Evolutionary conservation across 2,329 filamentous ascomycete species (phyloP), one percentile per base, ranked within the genome.

Genomic region (Exophiala sp.): DNA sequence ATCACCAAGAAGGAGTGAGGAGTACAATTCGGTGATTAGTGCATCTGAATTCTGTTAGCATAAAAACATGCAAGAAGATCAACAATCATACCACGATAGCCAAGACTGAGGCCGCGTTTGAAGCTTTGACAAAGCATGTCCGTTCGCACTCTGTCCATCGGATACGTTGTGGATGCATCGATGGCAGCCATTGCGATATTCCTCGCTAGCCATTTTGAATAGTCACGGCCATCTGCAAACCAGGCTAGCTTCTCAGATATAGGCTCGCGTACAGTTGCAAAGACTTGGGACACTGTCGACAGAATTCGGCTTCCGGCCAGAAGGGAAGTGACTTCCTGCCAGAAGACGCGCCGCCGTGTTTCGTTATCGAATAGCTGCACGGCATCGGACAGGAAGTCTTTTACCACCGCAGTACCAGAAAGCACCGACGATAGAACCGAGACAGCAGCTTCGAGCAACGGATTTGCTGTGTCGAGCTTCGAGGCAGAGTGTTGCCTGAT

Each of bases 131-230:
- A 69, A 24, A 72, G 57, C 41, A 66, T 69, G 46, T 70, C 60
- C 67, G 69, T 62, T 52, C 59, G 32, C 58, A 68, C 51, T 21
- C 14, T 29, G 16, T 59, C 44, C 5, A 40, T 24, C 51, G 61
- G 42, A 60, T 70, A 61, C 10, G 63, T 53, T 5, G 67, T 40
- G 65, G 70, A 74, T 70, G 85, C 21, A 60, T 66, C 29, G 67
- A 65, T 67, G 33, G 65, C 68, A 63, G 79, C 69, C 14, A 65
- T 57, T 33, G 69, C 74, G 46, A 94, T 75, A 65, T 85, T 88
- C 11, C 69, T 71, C 2, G 84, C 87, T 36, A 96, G 69, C 91
- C 91, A 96, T 29, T 71, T 71, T 10, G 82, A 79, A 71, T 88
- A 95, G 14, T 78, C 68, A 21, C 74, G 75, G 3, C 86, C 86